Evolutionary conservation across 2,329 filamentous ascomycete genomes (phyloP).

Genomic region (Phaeosphaeriaceae sp.): DNA sequence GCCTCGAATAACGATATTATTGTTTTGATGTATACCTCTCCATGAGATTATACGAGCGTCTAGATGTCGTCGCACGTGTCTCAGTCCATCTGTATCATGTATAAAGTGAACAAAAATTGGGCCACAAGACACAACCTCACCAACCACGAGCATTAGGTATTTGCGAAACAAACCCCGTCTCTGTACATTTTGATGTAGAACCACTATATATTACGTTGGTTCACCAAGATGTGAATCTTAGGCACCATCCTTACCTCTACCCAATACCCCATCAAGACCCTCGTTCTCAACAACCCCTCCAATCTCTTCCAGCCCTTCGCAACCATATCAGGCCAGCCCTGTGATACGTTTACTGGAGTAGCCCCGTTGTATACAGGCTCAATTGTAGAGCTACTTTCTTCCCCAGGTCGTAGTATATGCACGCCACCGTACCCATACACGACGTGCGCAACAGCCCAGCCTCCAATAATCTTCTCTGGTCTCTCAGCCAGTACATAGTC

Average conservation of each 20-base stretch:
- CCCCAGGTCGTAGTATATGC: constrained; percentile 54
- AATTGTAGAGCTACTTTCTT: constrained; percentile 26
- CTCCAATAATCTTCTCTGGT: constrained; percentile 55
- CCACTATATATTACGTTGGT: not conserved
- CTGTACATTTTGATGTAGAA: not conserved
- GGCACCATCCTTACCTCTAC: constrained; percentile 60
- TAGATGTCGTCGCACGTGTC: not conserved
- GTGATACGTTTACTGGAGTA: constrained; percentile 19
- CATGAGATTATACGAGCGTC: not conserved
- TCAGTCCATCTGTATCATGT: not conserved
- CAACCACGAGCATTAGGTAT: no score
- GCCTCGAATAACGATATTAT: not conserved
- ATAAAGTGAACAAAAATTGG: no score
- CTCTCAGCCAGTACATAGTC: constrained; percentile 65
- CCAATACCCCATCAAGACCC: constrained; percentile 60
- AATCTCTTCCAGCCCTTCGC: constrained; percentile 35
- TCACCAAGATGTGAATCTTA: constrained; percentile 57
- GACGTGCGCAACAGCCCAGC: constrained; percentile 60
- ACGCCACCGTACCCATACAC: constrained; percentile 61
- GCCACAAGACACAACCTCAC: no score
- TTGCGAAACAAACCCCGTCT: no score
- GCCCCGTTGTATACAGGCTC: constrained; percentile 18
- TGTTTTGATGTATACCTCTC: not conserved
- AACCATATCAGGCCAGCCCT: constrained; percentile 22
- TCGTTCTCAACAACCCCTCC: constrained; percentile 41